These are phyloP conservation scores for Capsicum baccatum DNA, from an alignment of 257 asterid species.

Conservation along the genomic window DNA sequence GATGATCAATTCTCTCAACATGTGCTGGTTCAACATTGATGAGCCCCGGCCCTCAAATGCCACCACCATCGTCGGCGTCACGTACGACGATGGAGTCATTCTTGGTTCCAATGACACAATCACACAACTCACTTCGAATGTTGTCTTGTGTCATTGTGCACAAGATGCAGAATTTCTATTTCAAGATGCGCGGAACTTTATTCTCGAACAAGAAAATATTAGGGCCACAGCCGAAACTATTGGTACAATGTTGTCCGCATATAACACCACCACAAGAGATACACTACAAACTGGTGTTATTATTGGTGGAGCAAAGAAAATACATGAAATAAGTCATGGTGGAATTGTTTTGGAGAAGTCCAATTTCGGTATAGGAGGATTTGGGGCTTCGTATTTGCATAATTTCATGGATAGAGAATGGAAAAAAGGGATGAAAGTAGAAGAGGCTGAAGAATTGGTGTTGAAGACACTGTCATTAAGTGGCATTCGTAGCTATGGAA, in stretches of 20 bases:
- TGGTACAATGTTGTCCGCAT: background rate
- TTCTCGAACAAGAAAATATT: background rate
- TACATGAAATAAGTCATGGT: background rate
- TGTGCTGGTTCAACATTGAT: background rate
- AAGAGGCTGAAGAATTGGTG: conserved; percentile 1
- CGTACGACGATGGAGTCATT: background rate
- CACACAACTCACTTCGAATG: background rate
- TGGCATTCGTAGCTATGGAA: background rate
- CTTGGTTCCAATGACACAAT: background rate
- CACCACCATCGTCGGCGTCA: background rate
- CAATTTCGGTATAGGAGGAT: background rate
- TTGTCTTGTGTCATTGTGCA: background rate
- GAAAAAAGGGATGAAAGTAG: conserved; percentile 1
- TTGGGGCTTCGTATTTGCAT: background rate
- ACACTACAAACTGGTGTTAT: background rate
- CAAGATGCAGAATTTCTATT: background rate
- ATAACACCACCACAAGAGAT: background rate
- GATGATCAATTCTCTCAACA: background rate
- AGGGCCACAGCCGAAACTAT: background rate
- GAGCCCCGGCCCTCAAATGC: background rate
- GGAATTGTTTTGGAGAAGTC: background rate
- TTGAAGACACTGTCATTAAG: background rate
- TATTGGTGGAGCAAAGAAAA: background rate
- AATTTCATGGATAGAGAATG: background rate
- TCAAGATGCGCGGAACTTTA: background rate